phyloP scores from a whole-genome alignment of 768 basidiomycete genomes.

The Psilocybe azurescens region DNA sequence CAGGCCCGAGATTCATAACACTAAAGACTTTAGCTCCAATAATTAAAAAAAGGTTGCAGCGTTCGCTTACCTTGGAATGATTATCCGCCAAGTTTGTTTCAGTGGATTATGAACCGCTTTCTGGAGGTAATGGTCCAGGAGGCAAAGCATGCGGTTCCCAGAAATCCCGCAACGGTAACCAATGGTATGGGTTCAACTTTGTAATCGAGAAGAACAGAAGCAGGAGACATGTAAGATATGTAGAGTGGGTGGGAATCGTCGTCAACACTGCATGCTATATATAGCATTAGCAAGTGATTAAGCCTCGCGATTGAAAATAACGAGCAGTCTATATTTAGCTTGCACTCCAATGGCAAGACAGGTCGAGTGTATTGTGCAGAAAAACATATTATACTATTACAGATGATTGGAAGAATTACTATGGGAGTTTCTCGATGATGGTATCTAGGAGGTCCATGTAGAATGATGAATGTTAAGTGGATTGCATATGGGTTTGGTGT shows the following conservation, averaged over 20 bases:
- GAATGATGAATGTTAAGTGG: conserved; percentile 4
- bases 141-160: conserved; percentile 38
- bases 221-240: background rate
- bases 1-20: conserved; percentile 45
- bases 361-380: background rate
- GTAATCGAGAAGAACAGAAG: background rate
- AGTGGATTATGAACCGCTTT: background rate
- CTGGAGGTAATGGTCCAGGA: conserved; percentile 41
- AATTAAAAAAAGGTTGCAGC: background rate
- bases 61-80: conserved; percentile 24
- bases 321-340: background rate
- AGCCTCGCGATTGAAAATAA: no score
- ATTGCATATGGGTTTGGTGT: conserved; percentile 17
- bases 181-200: conserved; percentile 34
- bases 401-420: conserved; percentile 17
- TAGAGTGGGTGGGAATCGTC: background rate
- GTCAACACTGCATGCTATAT: no score
- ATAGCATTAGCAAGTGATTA: no score
- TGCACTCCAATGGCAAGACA: no score
- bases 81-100: conserved; percentile 8
- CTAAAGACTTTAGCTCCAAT: background rate
- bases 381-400: conserved; percentile 12
- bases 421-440: conserved; percentile 9
- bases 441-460: conserved; percentile 22
- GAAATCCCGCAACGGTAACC: conserved; percentile 55